These are phyloP conservation scores for Acer negundo DNA, from an alignment of 345 rosid species.

Conservation along the genomic window DNA sequence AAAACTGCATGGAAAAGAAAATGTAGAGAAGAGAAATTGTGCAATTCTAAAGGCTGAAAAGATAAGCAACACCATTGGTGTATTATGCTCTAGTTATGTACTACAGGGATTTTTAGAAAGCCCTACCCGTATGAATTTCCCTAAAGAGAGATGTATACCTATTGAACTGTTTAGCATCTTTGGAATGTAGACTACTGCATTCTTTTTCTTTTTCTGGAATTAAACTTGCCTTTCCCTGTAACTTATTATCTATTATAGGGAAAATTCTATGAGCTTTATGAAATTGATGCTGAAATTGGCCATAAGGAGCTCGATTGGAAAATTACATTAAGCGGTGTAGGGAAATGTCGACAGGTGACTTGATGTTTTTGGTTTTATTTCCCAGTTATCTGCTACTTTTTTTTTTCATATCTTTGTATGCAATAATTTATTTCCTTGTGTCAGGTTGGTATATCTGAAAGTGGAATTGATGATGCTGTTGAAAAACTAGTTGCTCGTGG, in stretches of 20 bases:
- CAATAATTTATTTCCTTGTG: conserved; percentile 14
- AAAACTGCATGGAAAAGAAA: background rate
- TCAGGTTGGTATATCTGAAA: conserved; percentile 88
- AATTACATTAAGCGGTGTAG: conserved; percentile 88
- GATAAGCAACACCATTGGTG: background rate
- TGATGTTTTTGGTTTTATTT: conserved; percentile 3
- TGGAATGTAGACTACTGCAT: background rate
- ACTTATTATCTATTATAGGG: conserved; percentile 53
- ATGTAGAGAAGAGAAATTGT: background rate
- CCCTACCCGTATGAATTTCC: background rate
- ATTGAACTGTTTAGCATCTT: background rate
- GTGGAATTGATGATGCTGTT: conserved; percentile 89
- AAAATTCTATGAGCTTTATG: conserved; percentile 93
- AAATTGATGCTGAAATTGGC: conserved; percentile 94
- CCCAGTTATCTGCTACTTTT: background rate
- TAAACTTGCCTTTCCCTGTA: conserved; percentile 22
- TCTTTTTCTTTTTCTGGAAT: conserved; percentile 8
- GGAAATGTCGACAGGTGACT: conserved; percentile 95
- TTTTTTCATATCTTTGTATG: background rate
- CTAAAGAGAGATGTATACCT: background rate
- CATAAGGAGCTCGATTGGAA: conserved; percentile 97
- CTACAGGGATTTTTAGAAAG: background rate
- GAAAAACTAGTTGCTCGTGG: conserved; percentile 91
- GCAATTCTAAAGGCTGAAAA: background rate
- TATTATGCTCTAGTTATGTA: conserved; percentile 1